These are phyloP conservation scores for Fusarium annulatum DNA, from an alignment of 2,329 filamentous ascomycete genomes.

Conservation along the genomic window DNA sequence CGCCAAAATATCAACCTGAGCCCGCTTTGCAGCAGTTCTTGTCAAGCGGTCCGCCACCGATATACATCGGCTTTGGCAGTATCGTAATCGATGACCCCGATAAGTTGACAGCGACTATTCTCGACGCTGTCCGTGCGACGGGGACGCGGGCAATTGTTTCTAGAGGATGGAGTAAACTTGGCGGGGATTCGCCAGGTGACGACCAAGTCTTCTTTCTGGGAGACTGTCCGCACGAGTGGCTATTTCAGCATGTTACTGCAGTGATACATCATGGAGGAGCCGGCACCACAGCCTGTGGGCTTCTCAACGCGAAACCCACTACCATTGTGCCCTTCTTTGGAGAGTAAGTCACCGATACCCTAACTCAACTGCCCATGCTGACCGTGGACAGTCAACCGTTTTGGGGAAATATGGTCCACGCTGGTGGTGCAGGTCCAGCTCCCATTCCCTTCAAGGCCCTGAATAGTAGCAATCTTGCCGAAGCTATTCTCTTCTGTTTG, in stretches of 20 bases:
- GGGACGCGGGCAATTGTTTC: slow-evolving; percentile 76
- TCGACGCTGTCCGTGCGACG: slow-evolving; percentile 70
- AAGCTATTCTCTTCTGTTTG: slow-evolving; percentile 25
- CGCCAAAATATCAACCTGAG: slow-evolving; percentile 65
- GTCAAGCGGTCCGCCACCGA: slow-evolving; percentile 64
- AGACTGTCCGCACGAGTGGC: slow-evolving; percentile 79
- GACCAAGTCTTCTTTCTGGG: slow-evolving; percentile 70
- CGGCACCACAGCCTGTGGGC: slow-evolving; percentile 76
- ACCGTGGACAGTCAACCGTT: slow-evolving; percentile 9
- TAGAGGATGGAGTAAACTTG: slow-evolving; percentile 78
- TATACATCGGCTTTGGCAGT: slow-evolving; percentile 80
- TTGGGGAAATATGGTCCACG: slow-evolving; percentile 36
- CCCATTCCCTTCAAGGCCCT: slow-evolving; percentile 30
- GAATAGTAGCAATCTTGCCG: slow-evolving; percentile 8
- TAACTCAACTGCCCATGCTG: accelerated
- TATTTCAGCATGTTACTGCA: slow-evolving; percentile 72
- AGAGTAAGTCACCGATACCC: background rate
- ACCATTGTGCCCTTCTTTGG: slow-evolving; percentile 82
- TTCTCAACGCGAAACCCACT: slow-evolving; percentile 74
- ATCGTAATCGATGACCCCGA: slow-evolving; percentile 78
- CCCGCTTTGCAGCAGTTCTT: slow-evolving; percentile 67
- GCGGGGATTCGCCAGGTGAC: slow-evolving; percentile 66
- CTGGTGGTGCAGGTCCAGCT: slow-evolving; percentile 19
- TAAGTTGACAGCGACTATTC: slow-evolving; percentile 72
- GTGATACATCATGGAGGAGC: slow-evolving; percentile 79